phyloP scores from a whole-genome alignment of 129 eudicot genomes.

The Tagetes erecta region DNA sequence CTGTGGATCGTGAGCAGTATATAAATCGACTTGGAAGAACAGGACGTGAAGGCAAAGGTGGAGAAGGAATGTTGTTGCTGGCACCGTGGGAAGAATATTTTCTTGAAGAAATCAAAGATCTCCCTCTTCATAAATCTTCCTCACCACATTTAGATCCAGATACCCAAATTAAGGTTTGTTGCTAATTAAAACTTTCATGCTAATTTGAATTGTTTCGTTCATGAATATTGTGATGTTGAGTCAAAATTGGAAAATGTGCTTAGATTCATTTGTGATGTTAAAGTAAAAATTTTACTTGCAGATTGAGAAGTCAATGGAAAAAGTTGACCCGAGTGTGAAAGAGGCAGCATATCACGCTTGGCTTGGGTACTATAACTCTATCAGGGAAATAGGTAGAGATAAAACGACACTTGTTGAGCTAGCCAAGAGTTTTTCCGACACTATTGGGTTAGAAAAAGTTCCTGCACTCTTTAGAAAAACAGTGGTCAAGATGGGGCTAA shows the following conservation, averaged over 20 bases:
- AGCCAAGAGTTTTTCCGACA: slow-evolving; percentile 57
- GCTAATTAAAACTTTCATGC: slow-evolving; percentile 1
- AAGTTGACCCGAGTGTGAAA: slow-evolving; percentile 69
- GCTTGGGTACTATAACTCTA: slow-evolving; percentile 91
- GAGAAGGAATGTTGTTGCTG: slow-evolving; percentile 78
- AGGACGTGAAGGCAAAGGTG: slow-evolving; percentile 83
- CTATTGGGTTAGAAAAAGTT: slow-evolving; percentile 73
- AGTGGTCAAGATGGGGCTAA: slow-evolving; percentile 83
- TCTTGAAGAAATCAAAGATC: slow-evolving; percentile 73
- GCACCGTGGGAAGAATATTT: slow-evolving; percentile 94
- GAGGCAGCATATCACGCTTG: slow-evolving; percentile 97
- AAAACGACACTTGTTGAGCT: slow-evolving; percentile 82
- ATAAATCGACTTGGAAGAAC: slow-evolving; percentile 92
- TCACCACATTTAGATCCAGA: slow-evolving; percentile 59
- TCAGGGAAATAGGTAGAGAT: slow-evolving; percentile 70
- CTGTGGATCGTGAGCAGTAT: slow-evolving; percentile 76
- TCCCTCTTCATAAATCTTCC: slow-evolving; percentile 55
- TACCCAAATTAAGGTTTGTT: slow-evolving; percentile 60
- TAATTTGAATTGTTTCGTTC: background rate
- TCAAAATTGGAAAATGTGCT: background rate
- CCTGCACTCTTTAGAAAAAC: slow-evolving; percentile 86
- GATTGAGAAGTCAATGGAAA: slow-evolving; percentile 69
- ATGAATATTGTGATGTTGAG: background rate
- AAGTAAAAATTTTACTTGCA: slow-evolving; percentile 29
- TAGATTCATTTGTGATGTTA: background rate